A percentile compares a stretch with the other conserved stretches of the same genome.
These are phyloP conservation scores for Boletus rubroflammeus DNA, from an alignment of 768 basidiomycete genomes.

Conservation along the genomic window DNA sequence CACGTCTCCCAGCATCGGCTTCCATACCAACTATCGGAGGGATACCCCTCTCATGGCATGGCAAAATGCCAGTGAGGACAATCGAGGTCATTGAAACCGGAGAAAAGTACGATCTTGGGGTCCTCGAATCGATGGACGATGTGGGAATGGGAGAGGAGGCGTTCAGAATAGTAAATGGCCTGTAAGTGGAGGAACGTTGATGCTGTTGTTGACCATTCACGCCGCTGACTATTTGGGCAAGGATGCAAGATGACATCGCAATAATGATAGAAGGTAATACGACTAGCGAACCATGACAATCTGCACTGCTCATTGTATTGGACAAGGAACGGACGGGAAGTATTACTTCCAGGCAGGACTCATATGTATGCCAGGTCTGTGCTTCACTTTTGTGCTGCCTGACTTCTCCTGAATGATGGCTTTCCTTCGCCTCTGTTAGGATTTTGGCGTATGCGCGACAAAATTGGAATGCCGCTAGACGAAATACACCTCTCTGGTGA, in stretches of 20 bases:
- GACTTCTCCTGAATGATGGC: not conserved
- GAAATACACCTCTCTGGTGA: conserved; percentile 64
- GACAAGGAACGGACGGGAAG: conserved; percentile 56
- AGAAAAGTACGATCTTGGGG: conserved; percentile 50
- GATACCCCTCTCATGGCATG: conserved; percentile 38
- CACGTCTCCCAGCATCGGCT: conserved; percentile 31
- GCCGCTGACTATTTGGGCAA: conserved; percentile 15
- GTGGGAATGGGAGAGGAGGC: conserved; percentile 47
- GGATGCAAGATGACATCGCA: conserved; percentile 57
- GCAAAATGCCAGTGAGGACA: conserved; percentile 46
- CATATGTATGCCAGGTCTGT: conserved; percentile 60
- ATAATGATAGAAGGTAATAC: conserved; percentile 56
- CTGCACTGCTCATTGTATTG: not conserved
- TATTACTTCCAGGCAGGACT: conserved; percentile 79
- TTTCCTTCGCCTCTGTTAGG: conserved; percentile 38
- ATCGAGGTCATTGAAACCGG: conserved; percentile 52
- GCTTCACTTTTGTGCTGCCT: not conserved
- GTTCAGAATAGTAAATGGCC: conserved; percentile 55
- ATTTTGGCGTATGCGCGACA: conserved; percentile 77
- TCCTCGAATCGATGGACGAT: conserved; percentile 24
- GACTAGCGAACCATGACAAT: not conserved
- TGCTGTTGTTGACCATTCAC: not conserved
- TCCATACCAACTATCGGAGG: conserved; percentile 19
- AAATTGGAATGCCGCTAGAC: conserved; percentile 69
- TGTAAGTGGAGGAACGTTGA: conserved; percentile 43